A percentile compares a stretch with the other conserved stretches of the same genome.
phyloP scores from a whole-genome alignment of 306 rosid genomes.

The Rubus parviflorus region DNA sequence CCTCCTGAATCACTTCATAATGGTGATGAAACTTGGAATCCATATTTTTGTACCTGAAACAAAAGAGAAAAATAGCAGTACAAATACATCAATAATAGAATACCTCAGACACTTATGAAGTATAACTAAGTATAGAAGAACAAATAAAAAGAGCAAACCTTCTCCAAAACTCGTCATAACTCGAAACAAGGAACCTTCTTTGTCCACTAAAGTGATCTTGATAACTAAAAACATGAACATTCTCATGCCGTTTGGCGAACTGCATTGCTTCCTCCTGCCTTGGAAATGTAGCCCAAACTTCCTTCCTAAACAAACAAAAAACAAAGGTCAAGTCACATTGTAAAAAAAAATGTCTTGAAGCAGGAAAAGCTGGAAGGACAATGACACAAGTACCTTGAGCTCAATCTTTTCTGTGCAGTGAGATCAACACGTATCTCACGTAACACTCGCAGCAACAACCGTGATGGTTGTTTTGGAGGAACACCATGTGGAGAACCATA shows the following conservation, averaged over 20 bases:
- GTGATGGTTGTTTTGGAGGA: conserved; percentile 71
- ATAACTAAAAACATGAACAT: conserved; percentile 73
- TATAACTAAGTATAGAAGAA: conserved; percentile 19
- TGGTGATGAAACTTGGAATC: conserved; percentile 79
- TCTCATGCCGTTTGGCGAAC: conserved; percentile 53
- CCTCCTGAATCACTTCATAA: conserved; percentile 98
- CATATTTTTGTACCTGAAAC: conserved; percentile 75
- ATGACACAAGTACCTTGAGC: conserved; percentile 49
- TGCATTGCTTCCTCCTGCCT: conserved; percentile 93
- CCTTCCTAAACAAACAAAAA: conserved; percentile 47
- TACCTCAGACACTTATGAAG: conserved; percentile 9
- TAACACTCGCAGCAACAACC: conserved; percentile 64
- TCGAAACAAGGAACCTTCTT: conserved; percentile 84
- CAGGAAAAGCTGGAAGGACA: conserved; percentile 21
- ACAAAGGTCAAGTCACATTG: conserved; percentile 18
- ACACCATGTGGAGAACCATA: conserved; percentile 88
- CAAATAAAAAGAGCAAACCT: conserved; percentile 48
- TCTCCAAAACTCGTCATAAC: conserved; percentile 72
- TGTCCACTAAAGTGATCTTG: conserved; percentile 89
- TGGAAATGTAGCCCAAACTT: conserved; percentile 87
- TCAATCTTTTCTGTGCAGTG: conserved; percentile 42
- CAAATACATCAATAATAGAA: conserved; percentile 16
- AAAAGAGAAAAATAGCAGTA: not conserved
- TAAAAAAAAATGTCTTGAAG: conserved; percentile 24
- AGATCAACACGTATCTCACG: conserved; percentile 74